Percentiles rank a stretch among this genome's conserved stretches.
Evolutionary conservation across 148 eudicot species (phyloP).

Genomic region (Fagopyrum tataricum): DNA sequence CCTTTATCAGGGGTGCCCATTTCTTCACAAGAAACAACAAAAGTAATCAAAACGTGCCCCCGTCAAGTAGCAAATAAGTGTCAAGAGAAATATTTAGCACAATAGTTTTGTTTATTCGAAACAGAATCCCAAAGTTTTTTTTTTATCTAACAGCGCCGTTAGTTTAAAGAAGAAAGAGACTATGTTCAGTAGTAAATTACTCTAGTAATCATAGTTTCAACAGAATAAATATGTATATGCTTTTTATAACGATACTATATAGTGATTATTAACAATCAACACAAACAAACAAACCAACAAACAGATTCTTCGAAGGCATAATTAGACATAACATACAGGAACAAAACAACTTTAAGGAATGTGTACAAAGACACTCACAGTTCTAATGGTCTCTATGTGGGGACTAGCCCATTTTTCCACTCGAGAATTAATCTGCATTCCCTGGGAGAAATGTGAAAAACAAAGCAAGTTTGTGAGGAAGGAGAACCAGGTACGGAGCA

Average conservation of each 20-base stretch:
- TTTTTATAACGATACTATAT: neutral
- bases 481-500: too few relatives aligned
- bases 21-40: constrained; percentile 35
- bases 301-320: neutral
- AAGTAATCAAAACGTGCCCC: neutral
- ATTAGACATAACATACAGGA: neutral
- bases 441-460: constrained; percentile 22
- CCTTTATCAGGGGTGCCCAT: constrained; percentile 63
- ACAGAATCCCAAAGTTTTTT: neutral
- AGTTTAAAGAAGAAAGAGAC: neutral
- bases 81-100: neutral
- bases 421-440: constrained; percentile 58
- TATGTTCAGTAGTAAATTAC: neutral
- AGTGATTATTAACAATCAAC: neutral
- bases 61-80: constrained; percentile 3
- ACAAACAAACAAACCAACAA: neutral
- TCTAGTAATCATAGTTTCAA: neutral
- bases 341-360: neutral
- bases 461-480: neutral
- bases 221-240: neutral
- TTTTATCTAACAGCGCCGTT: neutral
- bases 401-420: constrained; percentile 77
- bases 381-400: constrained; percentile 59
- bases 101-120: neutral
- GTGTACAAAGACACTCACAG: constrained; percentile 33